Percentiles rank a stretch among this genome's conserved stretches.
phyloP scores from a whole-genome alignment of 2,329 filamentous ascomycete genomes.

The Trichocomaceae sp. region DNA sequence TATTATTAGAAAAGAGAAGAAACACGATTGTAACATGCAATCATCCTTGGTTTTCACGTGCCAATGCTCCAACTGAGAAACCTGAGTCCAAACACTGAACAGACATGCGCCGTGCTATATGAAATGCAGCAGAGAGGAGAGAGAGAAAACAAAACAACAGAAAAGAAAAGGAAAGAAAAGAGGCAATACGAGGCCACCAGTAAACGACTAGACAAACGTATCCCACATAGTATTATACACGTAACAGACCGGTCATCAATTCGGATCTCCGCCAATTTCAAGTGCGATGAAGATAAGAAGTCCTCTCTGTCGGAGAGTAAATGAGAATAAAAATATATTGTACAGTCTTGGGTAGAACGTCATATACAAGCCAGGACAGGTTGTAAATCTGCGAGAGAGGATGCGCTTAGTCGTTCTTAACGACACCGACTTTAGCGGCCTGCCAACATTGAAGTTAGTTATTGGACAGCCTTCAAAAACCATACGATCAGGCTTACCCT shows the following conservation, averaged over 20 bases:
- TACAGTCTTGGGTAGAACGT: slow-evolving; percentile 6
- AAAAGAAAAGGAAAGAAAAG: neutral
- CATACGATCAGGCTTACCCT: slow-evolving; percentile 45
- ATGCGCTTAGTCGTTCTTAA: slow-evolving; percentile 62
- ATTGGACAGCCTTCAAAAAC: neutral
- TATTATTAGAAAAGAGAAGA: neutral
- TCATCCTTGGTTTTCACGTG: slow-evolving; percentile 8
- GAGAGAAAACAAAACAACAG: neutral
- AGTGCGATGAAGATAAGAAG: neutral
- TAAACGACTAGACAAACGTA: neutral
- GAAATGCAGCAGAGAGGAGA: slow-evolving; percentile 13
- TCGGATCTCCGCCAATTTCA: neutral
- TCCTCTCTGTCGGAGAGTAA: neutral
- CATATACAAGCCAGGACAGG: slow-evolving; percentile 4
- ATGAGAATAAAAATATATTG: slow-evolving; percentile 2
- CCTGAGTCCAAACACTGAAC: slow-evolving; percentile 8
- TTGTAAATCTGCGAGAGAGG: neutral
- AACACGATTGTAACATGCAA: slow-evolving; percentile 2
- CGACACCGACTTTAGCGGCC: slow-evolving; percentile 92
- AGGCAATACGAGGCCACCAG: neutral
- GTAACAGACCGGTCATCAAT: neutral
- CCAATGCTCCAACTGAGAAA: slow-evolving; percentile 10
- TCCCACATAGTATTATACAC: slow-evolving; percentile 10
- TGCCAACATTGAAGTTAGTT: slow-evolving; percentile 19
- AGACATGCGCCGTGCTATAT: slow-evolving; percentile 14